Evolutionary conservation across 1,284 basidiomycete genomes (phyloP).

Genomic region (Tylopilus orsonianus): DNA sequence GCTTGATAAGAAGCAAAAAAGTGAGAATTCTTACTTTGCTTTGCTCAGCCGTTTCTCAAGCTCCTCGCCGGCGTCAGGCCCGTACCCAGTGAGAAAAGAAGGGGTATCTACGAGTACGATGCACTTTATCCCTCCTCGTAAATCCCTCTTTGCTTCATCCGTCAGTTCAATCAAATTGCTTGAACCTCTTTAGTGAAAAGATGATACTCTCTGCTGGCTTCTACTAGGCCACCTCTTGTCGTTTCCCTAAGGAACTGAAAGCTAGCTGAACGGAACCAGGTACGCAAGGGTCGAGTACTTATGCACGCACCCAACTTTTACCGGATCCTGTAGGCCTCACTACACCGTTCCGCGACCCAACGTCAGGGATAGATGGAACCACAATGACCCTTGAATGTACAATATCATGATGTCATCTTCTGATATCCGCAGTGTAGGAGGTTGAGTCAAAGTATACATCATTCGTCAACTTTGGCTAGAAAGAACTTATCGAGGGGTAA

Average conservation of each 20-base stretch:
- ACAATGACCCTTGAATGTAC: conserved; percentile 4
- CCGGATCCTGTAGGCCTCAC: conserved; percentile 27
- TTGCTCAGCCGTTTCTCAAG: conserved; percentile 7
- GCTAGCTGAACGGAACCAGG: neutral
- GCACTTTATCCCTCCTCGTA: conserved; percentile 3
- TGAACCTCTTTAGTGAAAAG: conserved; percentile 16
- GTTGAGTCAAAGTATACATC: too few species aligned
- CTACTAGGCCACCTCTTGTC: conserved; percentile 8
- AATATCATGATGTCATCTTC: conserved; percentile 20
- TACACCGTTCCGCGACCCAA: conserved; percentile 9
- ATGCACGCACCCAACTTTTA: conserved; percentile 25
- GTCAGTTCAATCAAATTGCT: conserved; percentile 19
- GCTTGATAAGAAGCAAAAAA: neutral
- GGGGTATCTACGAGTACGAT: conserved; percentile 25
- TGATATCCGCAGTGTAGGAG: conserved; percentile 7
- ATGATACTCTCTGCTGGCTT: conserved; percentile 11
- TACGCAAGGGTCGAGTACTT: too few species aligned
- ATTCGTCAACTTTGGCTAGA: too few species aligned
- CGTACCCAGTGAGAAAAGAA: conserved; percentile 19
- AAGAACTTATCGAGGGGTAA: too few species aligned
- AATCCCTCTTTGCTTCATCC: conserved; percentile 13
- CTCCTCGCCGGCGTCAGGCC: conserved; percentile 11
- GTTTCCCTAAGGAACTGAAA: conserved; percentile 19
- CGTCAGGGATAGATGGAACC: neutral
- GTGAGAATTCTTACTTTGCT: neutral